A percentile compares a stretch with the other conserved stretches of the same genome.
These are phyloP conservation scores for Actinomortierella ambigua DNA, from an alignment of 371 early-diverging fungal genomes.

Conservation along the genomic window DNA sequence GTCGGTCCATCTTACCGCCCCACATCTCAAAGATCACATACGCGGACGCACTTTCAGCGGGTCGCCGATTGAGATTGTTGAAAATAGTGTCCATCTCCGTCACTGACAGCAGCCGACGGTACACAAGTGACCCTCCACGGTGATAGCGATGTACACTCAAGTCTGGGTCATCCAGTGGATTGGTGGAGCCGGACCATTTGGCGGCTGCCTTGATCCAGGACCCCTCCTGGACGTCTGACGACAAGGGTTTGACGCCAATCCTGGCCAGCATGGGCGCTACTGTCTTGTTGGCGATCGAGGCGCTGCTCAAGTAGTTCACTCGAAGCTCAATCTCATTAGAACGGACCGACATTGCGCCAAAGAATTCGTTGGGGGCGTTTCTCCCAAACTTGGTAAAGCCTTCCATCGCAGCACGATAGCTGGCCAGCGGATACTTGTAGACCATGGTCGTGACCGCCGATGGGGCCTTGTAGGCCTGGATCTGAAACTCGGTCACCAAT, in stretches of 20 bases:
- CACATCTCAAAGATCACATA: constrained; percentile 45
- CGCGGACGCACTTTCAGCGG: constrained; percentile 21
- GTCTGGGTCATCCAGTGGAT: background rate
- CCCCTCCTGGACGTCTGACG: constrained; percentile 23
- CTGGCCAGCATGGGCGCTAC: constrained; percentile 16
- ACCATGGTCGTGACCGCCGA: no score
- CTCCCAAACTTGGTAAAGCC: constrained; percentile 21
- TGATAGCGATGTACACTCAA: constrained; percentile 26
- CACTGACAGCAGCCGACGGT: constrained; percentile 11
- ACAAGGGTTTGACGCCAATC: constrained; percentile 5
- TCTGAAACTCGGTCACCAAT: constrained; percentile 43
- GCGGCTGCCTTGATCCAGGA: constrained; percentile 18
- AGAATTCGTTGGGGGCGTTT: constrained; percentile 17
- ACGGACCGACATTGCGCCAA: constrained; percentile 1
- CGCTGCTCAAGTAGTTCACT: constrained; percentile 21
- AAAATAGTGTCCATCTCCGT: constrained; percentile 24
- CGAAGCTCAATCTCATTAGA: constrained; percentile 20
- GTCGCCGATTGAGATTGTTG: constrained; percentile 17
- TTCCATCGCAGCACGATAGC: constrained; percentile 7
- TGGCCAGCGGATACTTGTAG: constrained; percentile 8
- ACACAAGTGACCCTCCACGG: constrained; percentile 40
- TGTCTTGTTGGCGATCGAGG: constrained; percentile 5
- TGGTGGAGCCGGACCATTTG: background rate
- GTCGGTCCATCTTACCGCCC: constrained; percentile 30
- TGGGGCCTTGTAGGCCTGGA: constrained; percentile 19